Percentiles rank a stretch among this genome's conserved stretches.
These are phyloP conservation scores for Pyricularia grisea DNA, from an alignment of 2,329 filamentous ascomycete species.

Conservation along the genomic window DNA sequence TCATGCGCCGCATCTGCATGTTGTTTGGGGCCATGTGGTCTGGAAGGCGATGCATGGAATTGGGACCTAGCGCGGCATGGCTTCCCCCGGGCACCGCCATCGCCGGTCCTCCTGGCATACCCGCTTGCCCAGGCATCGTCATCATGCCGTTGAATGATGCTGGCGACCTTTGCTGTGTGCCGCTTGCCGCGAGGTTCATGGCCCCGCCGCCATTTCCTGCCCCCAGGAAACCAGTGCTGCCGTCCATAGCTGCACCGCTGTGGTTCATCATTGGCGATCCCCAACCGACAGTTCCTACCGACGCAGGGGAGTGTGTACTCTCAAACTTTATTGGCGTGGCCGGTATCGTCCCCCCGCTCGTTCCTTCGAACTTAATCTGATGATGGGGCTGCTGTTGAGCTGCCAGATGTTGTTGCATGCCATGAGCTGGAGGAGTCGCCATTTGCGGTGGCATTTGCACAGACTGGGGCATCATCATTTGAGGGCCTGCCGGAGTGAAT, in stretches of 20 bases:
- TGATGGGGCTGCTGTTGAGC: constrained; percentile 14
- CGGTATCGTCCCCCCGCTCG: constrained; percentile 10
- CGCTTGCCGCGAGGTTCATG: constrained; percentile 28
- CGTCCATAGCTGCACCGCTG: neutral
- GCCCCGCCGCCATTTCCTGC: constrained; percentile 31
- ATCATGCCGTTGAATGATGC: constrained; percentile 22
- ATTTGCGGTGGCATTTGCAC: neutral
- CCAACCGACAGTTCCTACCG: constrained; percentile 37
- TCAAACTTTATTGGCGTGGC: constrained; percentile 35
- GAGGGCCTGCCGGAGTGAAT: constrained; percentile 18
- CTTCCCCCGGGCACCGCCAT: constrained; percentile 19
- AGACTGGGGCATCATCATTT: constrained; percentile 16
- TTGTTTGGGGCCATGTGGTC: constrained; percentile 6
- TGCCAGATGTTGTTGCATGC: constrained; percentile 4
- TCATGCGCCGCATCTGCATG: constrained; percentile 14
- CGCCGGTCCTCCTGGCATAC: constrained; percentile 7
- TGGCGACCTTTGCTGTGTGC: constrained; percentile 17
- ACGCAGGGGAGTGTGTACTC: constrained; percentile 22
- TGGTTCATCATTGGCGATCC: constrained; percentile 37
- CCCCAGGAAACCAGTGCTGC: constrained; percentile 30
- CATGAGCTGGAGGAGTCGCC: neutral
- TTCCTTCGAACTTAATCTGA: constrained; percentile 13
- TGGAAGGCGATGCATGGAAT: neutral
- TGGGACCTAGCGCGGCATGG: constrained; percentile 15
- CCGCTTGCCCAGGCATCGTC: constrained; percentile 14